These are phyloP conservation scores for Nemania bipapillata DNA, from an alignment of 2,329 filamentous ascomycete species.

Conservation along the genomic window DNA sequence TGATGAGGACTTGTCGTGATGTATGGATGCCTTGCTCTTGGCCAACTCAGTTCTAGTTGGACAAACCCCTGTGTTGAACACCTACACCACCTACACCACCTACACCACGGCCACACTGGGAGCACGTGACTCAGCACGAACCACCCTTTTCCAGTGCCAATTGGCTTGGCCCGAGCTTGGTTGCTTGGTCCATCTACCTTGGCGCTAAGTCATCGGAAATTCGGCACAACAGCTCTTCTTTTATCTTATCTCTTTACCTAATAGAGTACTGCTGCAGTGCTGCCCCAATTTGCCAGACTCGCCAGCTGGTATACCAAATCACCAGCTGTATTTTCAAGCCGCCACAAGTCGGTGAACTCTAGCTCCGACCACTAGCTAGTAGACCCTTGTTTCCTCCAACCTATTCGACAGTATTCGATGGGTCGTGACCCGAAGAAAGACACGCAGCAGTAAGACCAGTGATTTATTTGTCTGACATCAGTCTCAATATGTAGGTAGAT, in stretches of 20 bases:
- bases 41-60: neutral
- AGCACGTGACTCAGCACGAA: slow-evolving; percentile 30
- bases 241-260: neutral
- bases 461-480: slow-evolving; percentile 18
- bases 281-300: neutral
- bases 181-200: slow-evolving; percentile 11
- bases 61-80: slow-evolving; percentile 9
- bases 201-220: slow-evolving; percentile 27
- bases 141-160: neutral
- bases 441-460: neutral
- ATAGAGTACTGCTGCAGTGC: too few relatives aligned
- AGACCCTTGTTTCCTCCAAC: neutral
- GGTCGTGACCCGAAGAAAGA: slow-evolving; percentile 20
- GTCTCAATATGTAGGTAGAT: slow-evolving; percentile 12
- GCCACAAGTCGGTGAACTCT: slow-evolving; percentile 1
- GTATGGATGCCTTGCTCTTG: slow-evolving; percentile 15
- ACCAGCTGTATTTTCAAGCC: too few relatives aligned
- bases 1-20: slow-evolving; percentile 13
- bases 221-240: slow-evolving; percentile 20
- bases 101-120: neutral
- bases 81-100: too few relatives aligned
- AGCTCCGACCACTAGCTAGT: neutral
- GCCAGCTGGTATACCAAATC: slow-evolving; percentile 1
- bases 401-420: slow-evolving; percentile 34
- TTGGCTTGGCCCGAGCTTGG: slow-evolving; percentile 32